A percentile compares a stretch with the other conserved stretches of the same genome.
phyloP scores from a whole-genome alignment of 768 basidiomycete species.

The Serendipita sp. region DNA sequence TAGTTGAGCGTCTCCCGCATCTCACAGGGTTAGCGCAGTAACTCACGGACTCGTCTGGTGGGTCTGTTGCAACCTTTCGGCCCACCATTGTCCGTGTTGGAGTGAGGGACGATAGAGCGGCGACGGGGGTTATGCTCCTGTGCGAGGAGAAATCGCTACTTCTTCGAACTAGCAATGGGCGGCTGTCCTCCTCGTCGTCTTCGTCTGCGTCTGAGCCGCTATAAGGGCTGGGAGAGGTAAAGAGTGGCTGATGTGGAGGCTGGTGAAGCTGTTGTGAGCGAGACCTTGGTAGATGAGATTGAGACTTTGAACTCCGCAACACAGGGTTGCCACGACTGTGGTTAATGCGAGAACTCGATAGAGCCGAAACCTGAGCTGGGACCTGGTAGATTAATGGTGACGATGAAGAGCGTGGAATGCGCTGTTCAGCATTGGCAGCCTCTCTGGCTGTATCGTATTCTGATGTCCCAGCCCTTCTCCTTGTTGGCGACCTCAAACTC shows the following conservation, averaged over 20 bases:
- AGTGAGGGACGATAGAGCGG: not conserved
- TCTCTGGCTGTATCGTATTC: not conserved
- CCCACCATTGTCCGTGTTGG: not conserved
- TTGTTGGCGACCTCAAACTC: not conserved
- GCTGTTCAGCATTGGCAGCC: not conserved
- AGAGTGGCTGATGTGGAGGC: not conserved
- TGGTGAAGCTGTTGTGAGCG: not conserved
- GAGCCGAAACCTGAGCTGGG: not conserved
- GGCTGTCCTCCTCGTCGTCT: not conserved
- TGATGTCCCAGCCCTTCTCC: not conserved
- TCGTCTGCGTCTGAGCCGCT: slow-evolving; percentile 4
- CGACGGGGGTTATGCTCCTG: not conserved
- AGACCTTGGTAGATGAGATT: not conserved
- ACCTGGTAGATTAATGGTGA: not conserved
- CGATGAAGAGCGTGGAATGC: not conserved
- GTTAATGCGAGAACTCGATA: not conserved
- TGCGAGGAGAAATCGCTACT: not conserved
- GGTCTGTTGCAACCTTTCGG: not conserved
- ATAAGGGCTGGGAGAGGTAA: not conserved
- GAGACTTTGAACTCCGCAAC: not conserved
- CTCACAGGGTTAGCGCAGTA: not conserved
- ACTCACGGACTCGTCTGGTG: not conserved
- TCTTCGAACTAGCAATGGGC: not conserved
- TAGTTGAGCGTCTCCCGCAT: not conserved
- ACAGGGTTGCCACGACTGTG: no score